A percentile compares a stretch with the other conserved stretches of the same genome.
Conservation (phyloP, 1,139 yeast species). For the Geotrichum citri-aurantii region DNA sequence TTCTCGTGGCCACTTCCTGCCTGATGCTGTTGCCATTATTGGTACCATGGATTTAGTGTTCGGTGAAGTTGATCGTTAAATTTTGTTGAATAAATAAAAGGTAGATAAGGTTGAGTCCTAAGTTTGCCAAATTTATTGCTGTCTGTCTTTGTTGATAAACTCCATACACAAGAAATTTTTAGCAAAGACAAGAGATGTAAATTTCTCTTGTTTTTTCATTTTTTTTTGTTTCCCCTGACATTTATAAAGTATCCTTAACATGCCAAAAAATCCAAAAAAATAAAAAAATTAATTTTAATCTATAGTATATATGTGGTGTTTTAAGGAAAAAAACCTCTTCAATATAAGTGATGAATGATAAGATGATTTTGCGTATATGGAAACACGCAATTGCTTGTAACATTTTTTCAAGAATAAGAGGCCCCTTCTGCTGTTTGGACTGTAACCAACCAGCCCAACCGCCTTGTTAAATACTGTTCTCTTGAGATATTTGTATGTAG, state of each 20-base stretch:
- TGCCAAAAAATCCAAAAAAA: background rate
- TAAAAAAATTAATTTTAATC: background rate
- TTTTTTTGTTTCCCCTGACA: background rate
- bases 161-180: background rate
- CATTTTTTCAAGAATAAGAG: no score
- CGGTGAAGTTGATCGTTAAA: conserved; percentile 86
- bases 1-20: conserved; percentile 79
- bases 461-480: background rate
- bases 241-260: background rate
- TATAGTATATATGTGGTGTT: no score
- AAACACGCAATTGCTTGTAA: no score
- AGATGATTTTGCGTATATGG: no score
- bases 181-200: background rate
- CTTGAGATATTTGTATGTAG: background rate
- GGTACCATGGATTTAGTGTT: conserved; percentile 95
- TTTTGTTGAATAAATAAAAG: background rate
- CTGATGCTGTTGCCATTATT: conserved; percentile 90
- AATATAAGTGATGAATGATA: no score
- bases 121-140: background rate
- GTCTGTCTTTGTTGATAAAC: background rate
- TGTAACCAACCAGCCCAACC: background rate
- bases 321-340: no score
- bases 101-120: background rate
- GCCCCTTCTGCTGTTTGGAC: no score
- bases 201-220: background rate